Percentiles rank a stretch among this genome's conserved stretches.
Evolutionary conservation across 306 rosid species (phyloP).

Genomic region (Vigna mungo): DNA sequence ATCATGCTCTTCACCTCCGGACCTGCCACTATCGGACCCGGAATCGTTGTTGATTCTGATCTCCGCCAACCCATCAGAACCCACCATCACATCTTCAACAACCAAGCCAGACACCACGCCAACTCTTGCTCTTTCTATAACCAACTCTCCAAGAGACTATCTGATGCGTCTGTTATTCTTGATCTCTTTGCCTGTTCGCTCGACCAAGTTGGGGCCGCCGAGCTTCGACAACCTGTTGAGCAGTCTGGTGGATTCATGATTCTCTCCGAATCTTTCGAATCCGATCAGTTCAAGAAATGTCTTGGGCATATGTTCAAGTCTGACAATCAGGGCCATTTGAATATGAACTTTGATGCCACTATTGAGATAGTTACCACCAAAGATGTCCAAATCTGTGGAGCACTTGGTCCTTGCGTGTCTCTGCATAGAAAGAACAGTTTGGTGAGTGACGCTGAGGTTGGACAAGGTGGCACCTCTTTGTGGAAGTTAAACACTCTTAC

Average conservation of each 20-base stretch:
- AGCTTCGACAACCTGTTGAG: constrained; percentile 72
- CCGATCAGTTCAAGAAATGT: constrained; percentile 71
- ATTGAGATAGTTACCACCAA: constrained; percentile 80
- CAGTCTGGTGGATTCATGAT: constrained; percentile 83
- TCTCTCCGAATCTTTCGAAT: constrained; percentile 80
- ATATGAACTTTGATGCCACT: constrained; percentile 83
- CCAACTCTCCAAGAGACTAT: constrained; percentile 62
- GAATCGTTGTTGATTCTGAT: constrained; percentile 71
- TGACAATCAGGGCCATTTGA: constrained; percentile 67
- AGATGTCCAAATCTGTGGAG: constrained; percentile 89
- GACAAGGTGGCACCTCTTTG: constrained; percentile 78
- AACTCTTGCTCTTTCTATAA: constrained; percentile 68
- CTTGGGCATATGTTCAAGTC: constrained; percentile 64
- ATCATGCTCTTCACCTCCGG: constrained; percentile 91
- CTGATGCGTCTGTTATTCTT: constrained; percentile 65
- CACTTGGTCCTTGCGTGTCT: constrained; percentile 92
- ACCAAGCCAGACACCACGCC: constrained; percentile 56
- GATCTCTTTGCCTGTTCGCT: constrained; percentile 89
- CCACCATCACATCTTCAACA: constrained; percentile 74
- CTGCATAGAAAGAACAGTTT: constrained; percentile 60
- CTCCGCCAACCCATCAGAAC: constrained; percentile 66
- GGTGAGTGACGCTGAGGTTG: constrained; percentile 69
- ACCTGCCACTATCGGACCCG: constrained; percentile 86
- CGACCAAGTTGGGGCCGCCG: constrained; percentile 88
- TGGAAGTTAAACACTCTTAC: constrained; percentile 83